Evolutionary conservation across 2,329 filamentous ascomycete species (phyloP).

Genomic region (Trichophyton schoenleinii): DNA sequence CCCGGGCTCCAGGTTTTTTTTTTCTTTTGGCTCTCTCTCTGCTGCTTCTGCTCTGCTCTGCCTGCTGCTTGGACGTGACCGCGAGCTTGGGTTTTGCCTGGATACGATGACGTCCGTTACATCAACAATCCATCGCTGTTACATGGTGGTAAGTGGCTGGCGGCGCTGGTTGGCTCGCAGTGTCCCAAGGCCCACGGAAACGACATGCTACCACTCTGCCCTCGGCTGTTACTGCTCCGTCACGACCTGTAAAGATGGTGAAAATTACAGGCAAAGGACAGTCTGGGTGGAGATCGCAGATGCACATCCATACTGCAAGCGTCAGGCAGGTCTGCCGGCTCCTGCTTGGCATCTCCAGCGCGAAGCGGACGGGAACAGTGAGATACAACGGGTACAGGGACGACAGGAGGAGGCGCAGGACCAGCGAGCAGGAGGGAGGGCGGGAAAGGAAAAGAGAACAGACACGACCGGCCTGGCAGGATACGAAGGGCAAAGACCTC

Average conservation of each 20-base stretch:
- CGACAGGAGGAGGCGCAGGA: not conserved
- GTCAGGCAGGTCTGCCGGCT: not conserved
- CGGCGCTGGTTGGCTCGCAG: not conserved
- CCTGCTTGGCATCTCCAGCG: not conserved
- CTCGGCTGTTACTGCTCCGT: not conserved
- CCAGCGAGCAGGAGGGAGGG: not conserved
- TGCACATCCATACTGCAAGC: not conserved
- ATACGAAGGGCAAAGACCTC: too few relatives aligned
- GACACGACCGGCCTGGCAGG: too few relatives aligned
- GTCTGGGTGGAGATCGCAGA: not conserved
- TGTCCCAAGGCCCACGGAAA: not conserved
- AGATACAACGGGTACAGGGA: not conserved
- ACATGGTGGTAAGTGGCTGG: not conserved
- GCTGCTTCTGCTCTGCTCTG: not conserved
- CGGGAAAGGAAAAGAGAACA: too few relatives aligned
- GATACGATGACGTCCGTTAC: constrained; percentile 4
- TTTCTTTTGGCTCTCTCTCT: not conserved
- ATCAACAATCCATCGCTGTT: not conserved
- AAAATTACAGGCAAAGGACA: not conserved
- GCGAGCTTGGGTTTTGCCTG: not conserved
- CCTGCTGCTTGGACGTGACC: not conserved
- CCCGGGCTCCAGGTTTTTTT: not conserved
- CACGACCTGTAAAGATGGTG: not conserved
- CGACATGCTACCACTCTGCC: not conserved
- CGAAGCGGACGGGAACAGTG: too few relatives aligned